phyloP scores from a whole-genome alignment of 179 eudicot species.

The Actinidia arguta region DNA sequence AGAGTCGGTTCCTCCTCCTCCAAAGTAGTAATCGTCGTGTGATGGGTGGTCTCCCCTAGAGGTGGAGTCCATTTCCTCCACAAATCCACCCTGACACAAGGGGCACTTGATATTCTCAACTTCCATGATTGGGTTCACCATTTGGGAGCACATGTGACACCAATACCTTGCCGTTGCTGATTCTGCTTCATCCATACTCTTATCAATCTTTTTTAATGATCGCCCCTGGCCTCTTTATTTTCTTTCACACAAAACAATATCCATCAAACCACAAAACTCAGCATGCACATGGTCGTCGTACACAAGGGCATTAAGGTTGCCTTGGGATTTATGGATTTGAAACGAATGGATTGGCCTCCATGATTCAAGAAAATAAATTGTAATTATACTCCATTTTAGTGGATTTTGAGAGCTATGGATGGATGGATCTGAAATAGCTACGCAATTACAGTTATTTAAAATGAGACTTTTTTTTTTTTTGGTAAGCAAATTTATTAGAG shows the following conservation, averaged over 20 bases:
- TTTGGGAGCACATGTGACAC: constrained; percentile 56
- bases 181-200: constrained; percentile 41
- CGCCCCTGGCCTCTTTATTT: not conserved
- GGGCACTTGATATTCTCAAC: constrained; percentile 55
- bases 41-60: constrained; percentile 3
- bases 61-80: constrained; percentile 53
- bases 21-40: constrained; percentile 20
- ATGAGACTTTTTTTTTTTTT: no score
- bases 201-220: not conserved
- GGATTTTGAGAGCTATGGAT: no score
- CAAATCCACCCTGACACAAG: constrained; percentile 52
- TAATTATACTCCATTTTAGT: no score
- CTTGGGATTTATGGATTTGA: no score
- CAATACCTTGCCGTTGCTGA: constrained; percentile 45
- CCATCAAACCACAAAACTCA: not conserved
- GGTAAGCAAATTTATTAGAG: no score
- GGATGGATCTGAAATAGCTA: no score
- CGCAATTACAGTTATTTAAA: no score
- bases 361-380: no score
- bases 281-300: no score
- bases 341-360: no score
- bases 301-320: no score
- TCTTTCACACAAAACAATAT: not conserved
- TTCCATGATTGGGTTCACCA: constrained; percentile 50
- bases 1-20: constrained; percentile 19